Base-by-base conservation (phyloP, 2,329 filamentous ascomycete species). In the Bertia moriformis region DNA sequence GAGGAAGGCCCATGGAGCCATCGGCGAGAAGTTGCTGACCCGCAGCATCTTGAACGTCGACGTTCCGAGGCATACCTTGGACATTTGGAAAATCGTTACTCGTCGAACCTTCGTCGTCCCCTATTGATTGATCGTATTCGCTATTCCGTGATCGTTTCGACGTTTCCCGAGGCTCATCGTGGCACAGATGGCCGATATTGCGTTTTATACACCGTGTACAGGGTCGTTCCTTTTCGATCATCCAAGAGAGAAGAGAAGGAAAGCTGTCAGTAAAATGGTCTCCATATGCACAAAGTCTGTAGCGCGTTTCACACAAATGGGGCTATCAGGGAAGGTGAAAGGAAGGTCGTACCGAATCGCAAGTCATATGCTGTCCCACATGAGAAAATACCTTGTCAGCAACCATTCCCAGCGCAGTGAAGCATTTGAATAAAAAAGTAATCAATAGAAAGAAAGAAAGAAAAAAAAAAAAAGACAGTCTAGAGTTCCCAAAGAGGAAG, bases 121-220 rank as follows among this genome's bases (percentile, higher is more conserved):
- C 32, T 41, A 69, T 67, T 33, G 64, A 62, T 39, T 73, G 66
- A 43, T 68, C 61, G 44, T 66, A 70, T 45, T 66, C 64, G 48
- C 74, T 67, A 55, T 66, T 71, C 63, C 89, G 94, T 50, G 72
- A 63, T 61, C 88, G 89, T 62, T 91, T 93, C 43, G 80, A 60
- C 45, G 32, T 7, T 18, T 35, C 89, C 59, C 89, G 80, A 49
- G 88, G 89, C 62, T 96, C 91, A 62, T 98, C 91, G 65, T 95
- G 91, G 62, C 91, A 98, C 48, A 98, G 72, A 62, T 98, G 91
- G 52, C 89, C 91, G 59, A 98, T 98, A 64, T 94, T 94, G 55
- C 91, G 81, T 66, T 96, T 98, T 63, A 96, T 85, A 68, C 91
- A 98, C 63, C 91, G 77, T 52, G 86, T 89, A 72, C 91, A 98